A percentile compares a stretch with the other conserved stretches of the same genome.
These are phyloP conservation scores for Aspergillus heteromorphus DNA, from an alignment of 495 filamentous ascomycete genomes.

Conservation along the genomic window DNA sequence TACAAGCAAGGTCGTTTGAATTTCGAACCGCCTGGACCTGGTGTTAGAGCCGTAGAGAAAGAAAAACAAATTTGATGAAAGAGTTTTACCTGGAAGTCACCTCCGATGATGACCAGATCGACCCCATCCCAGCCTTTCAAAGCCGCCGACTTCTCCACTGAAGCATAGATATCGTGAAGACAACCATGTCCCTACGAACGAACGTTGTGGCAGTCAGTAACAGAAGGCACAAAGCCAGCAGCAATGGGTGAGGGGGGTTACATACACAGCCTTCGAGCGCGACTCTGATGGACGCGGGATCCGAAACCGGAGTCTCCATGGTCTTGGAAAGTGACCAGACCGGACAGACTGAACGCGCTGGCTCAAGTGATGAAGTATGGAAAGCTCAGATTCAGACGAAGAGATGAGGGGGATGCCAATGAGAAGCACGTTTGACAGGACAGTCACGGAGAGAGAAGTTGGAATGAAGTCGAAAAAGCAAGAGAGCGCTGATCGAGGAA, in stretches of 20 bases:
- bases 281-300: conserved; percentile 37
- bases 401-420: background rate
- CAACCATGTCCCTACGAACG: conserved; percentile 74
- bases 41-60: conserved; percentile 10
- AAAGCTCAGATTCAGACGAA: background rate
- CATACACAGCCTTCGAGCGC: conserved; percentile 80
- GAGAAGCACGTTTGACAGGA: background rate
- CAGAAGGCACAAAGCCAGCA: background rate
- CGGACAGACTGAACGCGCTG: background rate
- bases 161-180: conserved; percentile 82
- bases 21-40: conserved; percentile 72
- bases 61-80: background rate
- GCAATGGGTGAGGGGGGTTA: background rate
- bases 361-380: background rate
- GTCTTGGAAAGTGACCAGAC: background rate
- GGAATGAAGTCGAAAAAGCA: background rate
- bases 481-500: background rate
- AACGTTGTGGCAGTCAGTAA: conserved; percentile 13
- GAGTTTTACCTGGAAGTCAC: conserved; percentile 72
- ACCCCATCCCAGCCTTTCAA: conserved; percentile 68
- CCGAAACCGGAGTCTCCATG: conserved; percentile 9
- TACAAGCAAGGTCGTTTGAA: conserved; percentile 73
- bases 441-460: background rate
- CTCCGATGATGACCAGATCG: conserved; percentile 82
- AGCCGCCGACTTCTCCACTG: conserved; percentile 56